Conservation (phyloP, 2,329 filamentous ascomycete genomes). For the Oidium heveae region DNA sequence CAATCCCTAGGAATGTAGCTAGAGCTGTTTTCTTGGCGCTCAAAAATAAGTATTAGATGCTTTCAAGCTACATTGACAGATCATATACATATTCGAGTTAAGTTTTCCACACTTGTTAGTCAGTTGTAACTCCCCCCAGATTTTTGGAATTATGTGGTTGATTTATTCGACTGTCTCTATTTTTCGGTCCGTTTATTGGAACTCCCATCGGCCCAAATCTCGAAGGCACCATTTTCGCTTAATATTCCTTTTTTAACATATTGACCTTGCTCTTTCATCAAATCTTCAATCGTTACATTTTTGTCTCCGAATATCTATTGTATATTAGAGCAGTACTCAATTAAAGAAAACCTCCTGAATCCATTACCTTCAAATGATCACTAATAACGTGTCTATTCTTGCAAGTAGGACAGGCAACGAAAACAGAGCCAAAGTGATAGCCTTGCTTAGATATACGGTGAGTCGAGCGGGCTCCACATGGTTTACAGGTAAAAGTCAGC, state of each 20-base stretch:
- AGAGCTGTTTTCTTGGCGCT: too few relatives aligned
- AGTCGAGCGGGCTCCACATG: constrained; percentile 53
- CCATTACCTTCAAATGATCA: constrained; percentile 47
- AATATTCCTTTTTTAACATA: constrained; percentile 46
- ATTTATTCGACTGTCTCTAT: not conserved
- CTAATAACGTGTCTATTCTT: constrained; percentile 74
- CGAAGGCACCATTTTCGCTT: constrained; percentile 59
- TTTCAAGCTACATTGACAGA: too few relatives aligned
- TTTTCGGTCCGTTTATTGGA: constrained; percentile 3
- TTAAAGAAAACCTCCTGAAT: not conserved
- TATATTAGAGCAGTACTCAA: not conserved
- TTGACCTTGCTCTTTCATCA: constrained; percentile 52
- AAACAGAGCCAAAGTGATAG: constrained; percentile 70
- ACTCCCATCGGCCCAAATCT: constrained; percentile 56
- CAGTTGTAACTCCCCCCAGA: too few relatives aligned
- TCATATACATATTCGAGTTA: too few relatives aligned
- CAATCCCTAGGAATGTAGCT: too few relatives aligned
- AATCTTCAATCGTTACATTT: constrained; percentile 46
- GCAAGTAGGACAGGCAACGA: constrained; percentile 73
- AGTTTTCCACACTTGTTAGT: too few relatives aligned
- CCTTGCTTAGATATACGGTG: constrained; percentile 83
- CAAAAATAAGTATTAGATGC: too few relatives aligned
- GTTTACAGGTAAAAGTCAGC: constrained; percentile 78
- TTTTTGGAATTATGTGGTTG: too few relatives aligned
- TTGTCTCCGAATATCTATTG: constrained; percentile 46